Conservation (phyloP, 73 alveolate genomes). For the Paramecium sexaurelia region DNA sequence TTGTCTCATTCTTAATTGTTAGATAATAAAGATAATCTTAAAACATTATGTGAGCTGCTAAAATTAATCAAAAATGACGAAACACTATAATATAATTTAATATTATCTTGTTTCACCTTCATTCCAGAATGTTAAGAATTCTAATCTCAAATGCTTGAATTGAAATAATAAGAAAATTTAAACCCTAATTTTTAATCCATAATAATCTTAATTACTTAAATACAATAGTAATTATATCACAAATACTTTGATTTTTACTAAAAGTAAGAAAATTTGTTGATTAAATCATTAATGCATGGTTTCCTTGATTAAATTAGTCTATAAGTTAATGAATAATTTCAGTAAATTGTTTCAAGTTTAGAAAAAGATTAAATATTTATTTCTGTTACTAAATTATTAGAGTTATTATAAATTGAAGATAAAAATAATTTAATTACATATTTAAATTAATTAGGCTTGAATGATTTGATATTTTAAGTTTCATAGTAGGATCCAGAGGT, state of each 20-base stretch:
- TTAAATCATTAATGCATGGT: constrained; percentile 38
- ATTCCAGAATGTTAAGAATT: not conserved
- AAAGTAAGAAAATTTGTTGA: not conserved
- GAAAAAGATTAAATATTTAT: not conserved
- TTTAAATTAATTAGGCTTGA: not conserved
- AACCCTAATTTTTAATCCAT: not conserved
- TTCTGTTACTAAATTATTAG: not conserved
- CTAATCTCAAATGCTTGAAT: not conserved
- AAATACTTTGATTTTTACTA: not conserved
- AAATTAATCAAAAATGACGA: not conserved
- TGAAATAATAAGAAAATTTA: not conserved
- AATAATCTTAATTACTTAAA: not conserved
- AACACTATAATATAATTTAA: not conserved
- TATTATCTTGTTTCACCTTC: not conserved
- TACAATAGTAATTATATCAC: not conserved
- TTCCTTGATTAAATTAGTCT: not conserved
- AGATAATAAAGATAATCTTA: not conserved
- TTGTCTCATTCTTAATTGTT: constrained; percentile 37
- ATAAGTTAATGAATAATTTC: not conserved
- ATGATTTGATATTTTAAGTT: not conserved
- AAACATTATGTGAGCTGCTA: not conserved
- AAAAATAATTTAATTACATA: not conserved
- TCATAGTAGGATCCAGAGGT: not conserved
- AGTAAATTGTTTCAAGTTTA: not conserved
- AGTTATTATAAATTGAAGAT: not conserved